These are phyloP conservation scores for Candida schatavii DNA, from an alignment of 805 yeast genomes.

Conservation along the genomic window DNA sequence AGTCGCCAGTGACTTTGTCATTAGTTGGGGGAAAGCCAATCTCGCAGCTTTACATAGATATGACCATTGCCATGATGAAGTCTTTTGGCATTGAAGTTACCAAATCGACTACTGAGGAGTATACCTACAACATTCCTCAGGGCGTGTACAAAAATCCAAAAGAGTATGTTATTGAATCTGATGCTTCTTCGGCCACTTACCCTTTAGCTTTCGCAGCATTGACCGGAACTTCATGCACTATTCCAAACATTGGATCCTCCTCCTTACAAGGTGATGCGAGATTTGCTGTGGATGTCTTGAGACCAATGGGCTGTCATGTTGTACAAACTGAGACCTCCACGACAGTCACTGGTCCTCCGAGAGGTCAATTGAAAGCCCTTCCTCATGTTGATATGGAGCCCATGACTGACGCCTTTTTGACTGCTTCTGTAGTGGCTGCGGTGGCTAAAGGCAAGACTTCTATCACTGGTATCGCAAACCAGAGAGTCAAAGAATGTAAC, in stretches of 20 bases:
- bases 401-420: constrained; percentile 97
- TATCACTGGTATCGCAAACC: constrained; percentile 95
- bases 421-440: constrained; percentile 98
- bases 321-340: constrained; percentile 81
- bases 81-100: constrained; percentile 80
- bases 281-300: constrained; percentile 88
- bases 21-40: constrained; percentile 96
- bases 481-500: constrained; percentile 96
- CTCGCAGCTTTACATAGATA: constrained; percentile 91
- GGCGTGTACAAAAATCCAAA: constrained; percentile 78
- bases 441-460: constrained; percentile 65
- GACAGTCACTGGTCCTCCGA: constrained; percentile 85
- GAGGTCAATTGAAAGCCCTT: constrained; percentile 66
- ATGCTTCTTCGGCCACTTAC: constrained; percentile 96
- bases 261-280: constrained; percentile 97
- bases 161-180: constrained; percentile 89
- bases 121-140: constrained; percentile 88
- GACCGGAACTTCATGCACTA: constrained; percentile 87
- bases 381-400: constrained; percentile 94
- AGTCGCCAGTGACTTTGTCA: constrained; percentile 79
- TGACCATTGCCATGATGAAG: constrained; percentile 96
- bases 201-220: constrained; percentile 97
- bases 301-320: constrained; percentile 94
- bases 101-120: constrained; percentile 63
- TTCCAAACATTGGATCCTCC: constrained; percentile 89